phyloP scores from a whole-genome alignment of 1,139 yeast genomes.

The Trichomonascaceae sp. region DNA sequence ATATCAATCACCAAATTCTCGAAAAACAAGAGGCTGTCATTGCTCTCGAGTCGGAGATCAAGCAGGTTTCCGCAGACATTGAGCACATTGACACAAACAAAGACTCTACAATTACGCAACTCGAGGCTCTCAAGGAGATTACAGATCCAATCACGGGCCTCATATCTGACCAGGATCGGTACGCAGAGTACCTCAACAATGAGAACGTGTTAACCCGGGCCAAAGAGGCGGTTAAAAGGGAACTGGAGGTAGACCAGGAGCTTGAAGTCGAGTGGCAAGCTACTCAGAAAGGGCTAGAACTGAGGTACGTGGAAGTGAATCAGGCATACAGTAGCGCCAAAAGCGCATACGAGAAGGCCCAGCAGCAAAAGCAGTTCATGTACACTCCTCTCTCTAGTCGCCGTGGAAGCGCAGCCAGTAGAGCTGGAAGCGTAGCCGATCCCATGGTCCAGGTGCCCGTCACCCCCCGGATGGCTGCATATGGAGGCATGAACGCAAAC shows the following conservation, averaged over 20 bases:
- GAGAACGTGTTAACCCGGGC: constrained; percentile 13
- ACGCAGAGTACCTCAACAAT: constrained; percentile 11
- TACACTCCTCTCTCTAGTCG: background rate
- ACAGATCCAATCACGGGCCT: constrained; percentile 16
- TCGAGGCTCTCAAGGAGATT: constrained; percentile 11
- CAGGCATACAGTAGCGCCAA: constrained; percentile 21
- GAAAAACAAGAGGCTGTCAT: constrained; percentile 17
- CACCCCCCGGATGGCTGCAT: constrained; percentile 1
- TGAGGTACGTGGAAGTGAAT: constrained; percentile 22
- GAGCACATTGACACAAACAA: constrained; percentile 12
- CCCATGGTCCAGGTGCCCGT: background rate
- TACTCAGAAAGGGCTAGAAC: constrained; percentile 23
- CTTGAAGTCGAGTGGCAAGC: constrained; percentile 23
- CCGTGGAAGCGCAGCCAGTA: background rate
- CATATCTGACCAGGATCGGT: constrained; percentile 12
- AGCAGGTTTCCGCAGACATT: constrained; percentile 14
- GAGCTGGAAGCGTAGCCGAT: background rate
- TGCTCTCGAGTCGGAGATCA: constrained; percentile 30
- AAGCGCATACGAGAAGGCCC: constrained; percentile 9
- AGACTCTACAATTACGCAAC: constrained; percentile 11
- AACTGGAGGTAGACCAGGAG: constrained; percentile 14
- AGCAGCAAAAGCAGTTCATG: no score
- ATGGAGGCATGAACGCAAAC: background rate
- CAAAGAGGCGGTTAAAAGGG: constrained; percentile 11
- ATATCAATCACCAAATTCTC: constrained; percentile 2